Base-by-base conservation (phyloP, 192 early-diverging fungal genomes). In the Lobosporangium transversale region DNA sequence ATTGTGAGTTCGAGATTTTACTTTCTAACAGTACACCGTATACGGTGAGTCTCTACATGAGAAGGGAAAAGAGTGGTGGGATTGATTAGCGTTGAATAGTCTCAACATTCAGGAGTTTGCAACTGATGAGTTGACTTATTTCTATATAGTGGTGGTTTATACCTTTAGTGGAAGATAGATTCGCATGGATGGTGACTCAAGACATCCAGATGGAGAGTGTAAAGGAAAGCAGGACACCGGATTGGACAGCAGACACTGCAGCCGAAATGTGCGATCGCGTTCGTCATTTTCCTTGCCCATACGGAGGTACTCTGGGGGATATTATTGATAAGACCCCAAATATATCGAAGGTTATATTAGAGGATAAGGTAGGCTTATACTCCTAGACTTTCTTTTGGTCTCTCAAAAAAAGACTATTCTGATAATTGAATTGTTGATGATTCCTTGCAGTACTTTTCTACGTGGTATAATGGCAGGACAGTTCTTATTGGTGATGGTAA, bases 281-380 rank as follows among this genome's bases (percentile, higher is more conserved):
- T 10, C 54, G 61, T 11, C 61, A 73, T 26, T 31, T 63, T 10
- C 61, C 61, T 11, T 64, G 61, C 29, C 30, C 54, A 4, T 73
- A 73, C 20, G 61, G 69, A 9, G 69, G 69, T 12, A 53, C 54
- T 1, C 24, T 73, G 9, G 69, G 69, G 4, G 69, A 73, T 29
- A 44, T 73, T 4, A 58, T 73, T n/a, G 69, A 73, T 20, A 24
- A 42, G 10, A 71, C 69, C 0, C 54, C 61, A 0, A 20, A 55
- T 27, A 64, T 64, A 0, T 63, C 69, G 10, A 73, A 73, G 24
- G 55, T 73, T 49, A 73, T 73, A 55, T 48, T 73, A 14, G 69
- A 63, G 24, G 69, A 73, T 37, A 73, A 73, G 61, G 68, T 70
- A 57, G 18, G n/a, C n/a, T n/a, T n/a, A n/a, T n/a, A n/a, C n/a